Evolutionary conservation across 129 eudicot genomes (phyloP).

Genomic region (Smallanthus sonchifolius): DNA sequence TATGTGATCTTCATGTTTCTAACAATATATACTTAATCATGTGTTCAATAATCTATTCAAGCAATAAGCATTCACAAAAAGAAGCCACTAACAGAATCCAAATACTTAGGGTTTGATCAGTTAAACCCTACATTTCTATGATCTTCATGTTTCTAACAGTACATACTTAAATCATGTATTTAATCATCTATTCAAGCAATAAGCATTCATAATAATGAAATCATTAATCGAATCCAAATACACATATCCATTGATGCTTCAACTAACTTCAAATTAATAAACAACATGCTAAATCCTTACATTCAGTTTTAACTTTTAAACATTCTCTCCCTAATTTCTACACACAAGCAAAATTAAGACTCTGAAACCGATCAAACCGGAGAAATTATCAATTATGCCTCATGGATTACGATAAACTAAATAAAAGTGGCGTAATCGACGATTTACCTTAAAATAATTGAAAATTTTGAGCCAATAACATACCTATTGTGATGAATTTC

Average conservation of each 20-base stretch:
- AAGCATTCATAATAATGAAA: neutral
- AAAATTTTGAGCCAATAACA: constrained; percentile 7
- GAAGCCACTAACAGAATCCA: neutral
- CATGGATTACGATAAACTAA: neutral
- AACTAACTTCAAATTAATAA: neutral
- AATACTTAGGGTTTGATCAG: constrained; percentile 15
- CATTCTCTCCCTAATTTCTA: neutral
- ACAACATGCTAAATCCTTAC: neutral
- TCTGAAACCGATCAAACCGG: neutral
- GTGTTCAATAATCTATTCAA: constrained; percentile 1
- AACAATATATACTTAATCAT: neutral
- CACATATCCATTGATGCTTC: neutral
- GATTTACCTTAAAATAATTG: constrained; percentile 10
- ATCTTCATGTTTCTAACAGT: neutral
- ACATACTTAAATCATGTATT: neutral
- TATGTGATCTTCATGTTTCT: constrained; percentile 9
- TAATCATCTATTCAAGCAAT: constrained; percentile 4
- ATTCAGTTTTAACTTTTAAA: neutral
- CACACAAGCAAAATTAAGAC: neutral
- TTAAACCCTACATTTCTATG: constrained; percentile 18
- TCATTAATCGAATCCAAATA: constrained; percentile 7
- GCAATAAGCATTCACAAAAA: neutral
- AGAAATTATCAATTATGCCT: neutral
- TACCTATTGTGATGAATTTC: no score
- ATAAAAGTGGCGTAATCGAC: neutral